phyloP scores from a whole-genome alignment of 805 yeast species.

The Zygotorulaspora florentina region DNA sequence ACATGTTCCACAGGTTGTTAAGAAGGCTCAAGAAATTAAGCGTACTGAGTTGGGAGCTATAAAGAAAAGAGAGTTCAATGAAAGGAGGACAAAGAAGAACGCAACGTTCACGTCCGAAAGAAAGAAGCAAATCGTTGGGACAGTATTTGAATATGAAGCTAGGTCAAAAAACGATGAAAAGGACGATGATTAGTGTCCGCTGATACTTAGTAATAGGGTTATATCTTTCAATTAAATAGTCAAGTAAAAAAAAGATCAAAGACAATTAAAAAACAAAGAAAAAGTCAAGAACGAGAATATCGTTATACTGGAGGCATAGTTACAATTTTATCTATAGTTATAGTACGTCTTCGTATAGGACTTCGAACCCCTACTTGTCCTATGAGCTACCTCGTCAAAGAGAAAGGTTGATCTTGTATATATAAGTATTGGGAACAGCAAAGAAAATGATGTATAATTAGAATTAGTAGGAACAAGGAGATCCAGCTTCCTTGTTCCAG shows the following conservation, averaged over 20 bases:
- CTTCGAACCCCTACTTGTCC: background rate
- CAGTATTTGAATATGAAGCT: slow-evolving; percentile 57
- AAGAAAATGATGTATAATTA: slow-evolving; percentile 2
- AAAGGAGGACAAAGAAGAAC: slow-evolving; percentile 68
- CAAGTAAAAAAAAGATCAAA: slow-evolving; percentile 5
- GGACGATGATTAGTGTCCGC: slow-evolving; percentile 2
- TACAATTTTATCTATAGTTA: slow-evolving; percentile 1
- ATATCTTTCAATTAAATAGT: background rate
- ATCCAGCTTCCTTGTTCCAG: slow-evolving; percentile 23
- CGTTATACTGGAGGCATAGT: background rate
- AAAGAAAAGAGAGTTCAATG: slow-evolving; percentile 78
- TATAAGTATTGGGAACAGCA: background rate
- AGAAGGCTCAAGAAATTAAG: slow-evolving; percentile 87
- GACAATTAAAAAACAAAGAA: slow-evolving; percentile 7
- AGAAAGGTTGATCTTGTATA: too few species aligned
- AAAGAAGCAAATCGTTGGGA: slow-evolving; percentile 80
- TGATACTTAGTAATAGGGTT: background rate
- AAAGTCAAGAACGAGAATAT: background rate
- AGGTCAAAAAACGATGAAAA: slow-evolving; percentile 15
- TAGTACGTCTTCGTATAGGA: background rate
- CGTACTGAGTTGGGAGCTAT: slow-evolving; percentile 64
- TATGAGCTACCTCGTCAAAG: background rate
- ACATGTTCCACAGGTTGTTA: slow-evolving; percentile 81
- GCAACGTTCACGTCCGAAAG: slow-evolving; percentile 66
- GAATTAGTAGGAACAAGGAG: slow-evolving; percentile 15